Evolutionary conservation across 2,329 filamentous ascomycete genomes (phyloP), one percentile per base, ranked within the genome.

Genomic region (Zelopaecilomyces penicillatus): DNA sequence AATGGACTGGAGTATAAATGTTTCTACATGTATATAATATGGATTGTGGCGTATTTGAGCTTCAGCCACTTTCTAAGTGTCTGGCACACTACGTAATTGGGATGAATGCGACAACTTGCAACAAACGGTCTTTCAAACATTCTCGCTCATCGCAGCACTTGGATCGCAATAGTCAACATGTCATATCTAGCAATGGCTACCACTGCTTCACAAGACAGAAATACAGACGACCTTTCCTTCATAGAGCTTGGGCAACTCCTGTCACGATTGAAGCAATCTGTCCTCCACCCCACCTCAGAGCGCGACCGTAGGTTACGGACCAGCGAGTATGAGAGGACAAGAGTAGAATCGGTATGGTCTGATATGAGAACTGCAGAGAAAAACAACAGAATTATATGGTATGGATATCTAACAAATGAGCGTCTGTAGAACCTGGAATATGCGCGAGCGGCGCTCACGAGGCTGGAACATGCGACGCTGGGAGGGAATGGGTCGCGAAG

Each of bases 401-500:
- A 34, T 9, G 32, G 6, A 34, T 48, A 39, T 11, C 30, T 33
- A 11, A 26, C 32, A 34, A 19, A 12, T 34, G 32, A 2, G 9
- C 8, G 8, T 12, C 9, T 10, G 11, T 50, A 86, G 78, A 90
- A 88, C 56, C 69, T 91, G 49, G 77, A 85, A 52, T 79, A 85
- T 59, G 85, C 86, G 19, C 78, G 81, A 35, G 74, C 73, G 0
- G 73, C 86, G 30, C 76, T 90, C 45, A 75, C 83, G 19, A 80
- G 75, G 47, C 74, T 88, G 36, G 86, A 89, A 60, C 83, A 87
- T 54, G 78, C 85, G 53, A 74, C 79, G 5, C 64, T 19, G 10
- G 68, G 64, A n/a, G 65, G 81, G 50, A 82, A 82, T 58, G 66
- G 75, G 30, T 74, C 75, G 45, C 61, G 71, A 5, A 76, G 75